Evolutionary conservation across 2,329 filamentous ascomycete genomes (phyloP), one percentile per base, ranked within the genome.

Genomic region (Fusarium paranaense): DNA sequence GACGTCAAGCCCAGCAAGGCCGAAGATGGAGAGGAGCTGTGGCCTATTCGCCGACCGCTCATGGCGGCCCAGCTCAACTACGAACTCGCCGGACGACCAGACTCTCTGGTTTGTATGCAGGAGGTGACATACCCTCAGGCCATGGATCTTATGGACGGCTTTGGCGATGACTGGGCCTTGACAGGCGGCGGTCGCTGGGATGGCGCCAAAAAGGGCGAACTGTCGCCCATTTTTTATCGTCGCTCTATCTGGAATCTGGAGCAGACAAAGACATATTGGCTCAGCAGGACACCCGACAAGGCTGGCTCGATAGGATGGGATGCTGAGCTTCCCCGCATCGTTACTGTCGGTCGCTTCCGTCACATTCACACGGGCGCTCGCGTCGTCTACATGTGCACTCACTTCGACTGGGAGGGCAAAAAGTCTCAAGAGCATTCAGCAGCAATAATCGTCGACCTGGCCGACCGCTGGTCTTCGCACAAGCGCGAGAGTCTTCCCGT

Each of bases 161-260:
- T 81, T 6, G 81, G 89, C 4, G 85, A 74, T 4, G 71, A 68
- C 38, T 91, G 89, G 89, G 75, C 82, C 6, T 86, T 86, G 70
- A 83, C 91, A 61, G 90, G 90, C 14, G 86, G 90, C 4, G 90
- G 88, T 13, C 85, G 90, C 25, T 86, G 90, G 56, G 89, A 91
- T 78, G 92, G 92, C 25, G 83, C 84, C 35, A 76, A 85, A 32
- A 83, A 83, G 2, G 92, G 92, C 54, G 93, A 94, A 82, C 93
- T 92, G 81, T 90, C 88, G 2, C 91, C 92, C 3, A 91, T 94
- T 71, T 85, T 94, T 74, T 94, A 92, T 79, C 87, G 72, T 22
- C 69, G 87, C 80, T 86, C 75, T 74, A 75, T 87, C 10, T 92
- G 90, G 88, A 78, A 85, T 10, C 81, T 91, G 4, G 78, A 84